A percentile compares a stretch with the other conserved stretches of the same genome.
These are phyloP conservation scores for Colletotrichum sp. DNA, from an alignment of 2,329 filamentous ascomycete genomes.

Conservation along the genomic window DNA sequence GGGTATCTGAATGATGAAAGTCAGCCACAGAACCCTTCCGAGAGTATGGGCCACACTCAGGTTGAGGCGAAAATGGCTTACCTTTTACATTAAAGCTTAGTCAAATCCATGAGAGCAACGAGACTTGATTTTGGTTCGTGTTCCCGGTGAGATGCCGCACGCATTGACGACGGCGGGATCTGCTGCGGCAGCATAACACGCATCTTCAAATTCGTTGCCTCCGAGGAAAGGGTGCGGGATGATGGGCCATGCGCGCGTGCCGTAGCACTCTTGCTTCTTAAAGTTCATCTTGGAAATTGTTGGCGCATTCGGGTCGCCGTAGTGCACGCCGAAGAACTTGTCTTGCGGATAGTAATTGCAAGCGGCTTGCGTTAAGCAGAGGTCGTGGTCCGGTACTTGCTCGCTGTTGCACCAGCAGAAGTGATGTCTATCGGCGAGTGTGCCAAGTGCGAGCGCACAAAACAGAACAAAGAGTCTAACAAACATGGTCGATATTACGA, in stretches of 20 bases:
- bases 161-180: not conserved
- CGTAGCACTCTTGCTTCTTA: not conserved
- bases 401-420: conserved; percentile 2
- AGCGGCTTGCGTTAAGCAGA: not conserved
- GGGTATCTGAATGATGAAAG: not conserved
- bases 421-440: not conserved
- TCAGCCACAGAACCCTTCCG: not conserved
- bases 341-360: not conserved
- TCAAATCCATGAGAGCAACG: not conserved
- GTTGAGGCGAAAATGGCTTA: not conserved
- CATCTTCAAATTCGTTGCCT: not conserved
- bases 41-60: not conserved
- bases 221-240: not conserved
- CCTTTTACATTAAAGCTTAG: not conserved
- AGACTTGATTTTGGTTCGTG: not conserved
- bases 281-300: not conserved
- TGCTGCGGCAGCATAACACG: not conserved
- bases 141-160: not conserved
- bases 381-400: not conserved
- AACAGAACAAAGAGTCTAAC: not conserved
- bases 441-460: not conserved
- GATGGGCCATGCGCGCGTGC: not conserved
- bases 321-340: not conserved
- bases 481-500: not conserved
- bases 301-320: not conserved